phyloP scores from a whole-genome alignment of 2,329 filamentous ascomycete species.

The Alternaria sp. region DNA sequence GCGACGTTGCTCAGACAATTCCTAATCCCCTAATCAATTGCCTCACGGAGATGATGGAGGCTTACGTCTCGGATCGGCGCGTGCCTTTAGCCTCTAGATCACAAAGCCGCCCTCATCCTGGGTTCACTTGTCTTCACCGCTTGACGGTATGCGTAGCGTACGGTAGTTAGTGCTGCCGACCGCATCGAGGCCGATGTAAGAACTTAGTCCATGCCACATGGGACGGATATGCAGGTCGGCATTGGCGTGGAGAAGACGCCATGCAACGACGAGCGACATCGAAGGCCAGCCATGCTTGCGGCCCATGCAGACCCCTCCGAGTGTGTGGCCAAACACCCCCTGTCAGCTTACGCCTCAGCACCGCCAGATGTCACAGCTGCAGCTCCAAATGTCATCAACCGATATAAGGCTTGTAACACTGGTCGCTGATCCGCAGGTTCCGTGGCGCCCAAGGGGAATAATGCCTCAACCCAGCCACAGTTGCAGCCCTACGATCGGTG shows the following conservation, averaged over 20 bases:
- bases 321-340: neutral
- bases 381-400: neutral
- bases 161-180: neutral
- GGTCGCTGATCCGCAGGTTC: neutral
- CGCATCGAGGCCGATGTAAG: neutral
- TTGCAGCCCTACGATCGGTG: neutral
- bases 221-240: neutral
- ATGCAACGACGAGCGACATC: neutral
- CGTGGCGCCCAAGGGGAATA: neutral
- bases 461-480: neutral
- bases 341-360: slow-evolving; percentile 14
- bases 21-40: neutral
- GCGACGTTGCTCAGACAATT: neutral
- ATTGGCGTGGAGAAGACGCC: neutral
- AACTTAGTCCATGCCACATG: neutral
- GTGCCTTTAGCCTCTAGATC: neutral
- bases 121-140: neutral
- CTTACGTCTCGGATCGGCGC: neutral
- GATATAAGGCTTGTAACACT: neutral
- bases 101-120: neutral
- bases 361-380: neutral
- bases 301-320: neutral
- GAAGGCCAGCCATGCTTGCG: neutral
- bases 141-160: neutral
- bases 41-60: neutral